These are phyloP conservation scores for Colletotrichum paranaense DNA, from an alignment of 2,329 filamentous ascomycete species.

Conservation along the genomic window DNA sequence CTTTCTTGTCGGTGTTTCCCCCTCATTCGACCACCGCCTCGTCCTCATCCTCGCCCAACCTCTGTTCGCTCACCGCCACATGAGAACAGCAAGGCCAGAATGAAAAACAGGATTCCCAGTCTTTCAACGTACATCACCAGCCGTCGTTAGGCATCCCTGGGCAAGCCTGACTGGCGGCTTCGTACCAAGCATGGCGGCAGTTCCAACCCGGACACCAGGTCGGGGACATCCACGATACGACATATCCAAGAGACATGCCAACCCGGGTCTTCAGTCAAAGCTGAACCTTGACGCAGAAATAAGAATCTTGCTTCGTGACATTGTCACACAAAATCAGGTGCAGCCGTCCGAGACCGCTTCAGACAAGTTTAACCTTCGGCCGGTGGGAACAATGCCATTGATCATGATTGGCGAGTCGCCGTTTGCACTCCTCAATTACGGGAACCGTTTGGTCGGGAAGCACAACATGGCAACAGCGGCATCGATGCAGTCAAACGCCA, in stretches of 20 bases:
- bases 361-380: constrained; percentile 33
- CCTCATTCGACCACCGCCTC: constrained; percentile 4
- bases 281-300: constrained; percentile 12
- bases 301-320: constrained; percentile 26
- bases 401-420: constrained; percentile 35
- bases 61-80: constrained; percentile 27
- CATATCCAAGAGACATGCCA: constrained; percentile 5
- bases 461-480: constrained; percentile 37
- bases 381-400: constrained; percentile 34
- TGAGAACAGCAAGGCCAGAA: not conserved
- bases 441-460: constrained; percentile 37
- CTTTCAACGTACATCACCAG: not conserved
- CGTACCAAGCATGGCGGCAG: not conserved
- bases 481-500: constrained; percentile 41
- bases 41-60: constrained; percentile 13
- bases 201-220: not conserved
- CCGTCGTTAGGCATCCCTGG: constrained; percentile 3
- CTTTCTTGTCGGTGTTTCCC: constrained; percentile 6
- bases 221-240: constrained; percentile 6
- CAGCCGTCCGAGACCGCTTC: constrained; percentile 33
- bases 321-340: constrained; percentile 26
- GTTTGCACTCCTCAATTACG: constrained; percentile 36
- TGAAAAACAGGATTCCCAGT: not conserved
- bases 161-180: not conserved
- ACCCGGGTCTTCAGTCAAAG: not conserved